phyloP scores from a whole-genome alignment of 495 filamentous ascomycete genomes.

The Penicillium egyptiacum region DNA sequence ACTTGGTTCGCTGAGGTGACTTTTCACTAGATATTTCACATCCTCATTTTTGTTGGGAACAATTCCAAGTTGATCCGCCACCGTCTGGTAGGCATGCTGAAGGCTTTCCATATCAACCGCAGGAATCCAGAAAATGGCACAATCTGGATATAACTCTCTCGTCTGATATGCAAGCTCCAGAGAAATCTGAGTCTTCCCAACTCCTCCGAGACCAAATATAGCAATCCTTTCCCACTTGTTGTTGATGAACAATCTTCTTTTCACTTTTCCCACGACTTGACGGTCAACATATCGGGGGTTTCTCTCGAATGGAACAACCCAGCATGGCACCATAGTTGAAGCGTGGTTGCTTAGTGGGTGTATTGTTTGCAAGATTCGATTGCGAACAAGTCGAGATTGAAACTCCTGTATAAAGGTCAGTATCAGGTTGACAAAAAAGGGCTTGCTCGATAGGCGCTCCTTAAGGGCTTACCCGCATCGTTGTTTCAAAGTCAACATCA shows the following conservation, averaged over 20 bases:
- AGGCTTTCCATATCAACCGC: slow-evolving; percentile 40
- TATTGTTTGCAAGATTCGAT: background rate
- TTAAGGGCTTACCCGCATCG: slow-evolving; percentile 9
- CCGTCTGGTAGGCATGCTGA: slow-evolving; percentile 45
- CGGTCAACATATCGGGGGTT: slow-evolving; percentile 34
- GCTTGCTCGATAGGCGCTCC: background rate
- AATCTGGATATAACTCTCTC: slow-evolving; percentile 36
- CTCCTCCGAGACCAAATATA: slow-evolving; percentile 47
- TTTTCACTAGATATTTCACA: slow-evolving; percentile 24
- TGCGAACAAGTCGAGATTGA: background rate
- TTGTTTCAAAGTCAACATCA: slow-evolving; percentile 10
- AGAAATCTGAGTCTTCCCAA: slow-evolving; percentile 55
- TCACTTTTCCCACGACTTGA: slow-evolving; percentile 16
- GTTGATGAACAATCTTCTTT: slow-evolving; percentile 9
- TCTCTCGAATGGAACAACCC: slow-evolving; percentile 31
- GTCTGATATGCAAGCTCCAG: slow-evolving; percentile 46
- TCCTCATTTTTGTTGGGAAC: background rate
- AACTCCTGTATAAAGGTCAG: slow-evolving; percentile 1
- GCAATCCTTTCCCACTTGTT: slow-evolving; percentile 17
- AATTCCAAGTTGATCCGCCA: slow-evolving; percentile 32
- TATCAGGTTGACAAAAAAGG: background rate
- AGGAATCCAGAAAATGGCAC: slow-evolving; percentile 53
- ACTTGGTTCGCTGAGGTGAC: slow-evolving; percentile 26
- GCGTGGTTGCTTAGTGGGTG: background rate
- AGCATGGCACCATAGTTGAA: background rate